A percentile compares a stretch with the other conserved stretches of the same genome.
These are phyloP conservation scores for Phytopythium boreale DNA, from an alignment of 352 stramenopile genomes.

Conservation along the genomic window DNA sequence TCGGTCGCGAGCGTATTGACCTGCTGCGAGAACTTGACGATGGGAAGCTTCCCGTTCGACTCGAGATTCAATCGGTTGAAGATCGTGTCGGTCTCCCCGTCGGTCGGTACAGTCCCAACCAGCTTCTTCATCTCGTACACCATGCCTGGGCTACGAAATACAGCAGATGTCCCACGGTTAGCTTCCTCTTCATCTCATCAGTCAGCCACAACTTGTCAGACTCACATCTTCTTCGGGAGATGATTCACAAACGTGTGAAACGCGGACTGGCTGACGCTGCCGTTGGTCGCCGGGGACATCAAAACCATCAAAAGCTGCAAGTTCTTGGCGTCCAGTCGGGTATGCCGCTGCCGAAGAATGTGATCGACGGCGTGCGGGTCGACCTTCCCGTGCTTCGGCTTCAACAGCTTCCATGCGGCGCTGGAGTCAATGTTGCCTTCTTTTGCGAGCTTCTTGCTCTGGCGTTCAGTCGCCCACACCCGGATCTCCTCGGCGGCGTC, in stretches of 20 bases:
- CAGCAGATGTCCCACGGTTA: background rate
- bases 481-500: conserved; percentile 65
- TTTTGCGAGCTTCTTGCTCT: conserved; percentile 75
- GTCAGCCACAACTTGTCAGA: background rate
- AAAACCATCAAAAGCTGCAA: conserved; percentile 60
- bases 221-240: conserved; percentile 76
- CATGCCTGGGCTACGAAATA: conserved; percentile 14
- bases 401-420: conserved; percentile 67
- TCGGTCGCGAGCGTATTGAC: conserved; percentile 55
- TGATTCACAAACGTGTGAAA: conserved; percentile 84
- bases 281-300: conserved; percentile 58
- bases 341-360: conserved; percentile 54
- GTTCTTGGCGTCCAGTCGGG: conserved; percentile 46
- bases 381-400: conserved; percentile 49
- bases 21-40: conserved; percentile 55
- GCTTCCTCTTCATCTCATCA: background rate
- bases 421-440: conserved; percentile 79
- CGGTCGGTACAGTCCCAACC: conserved; percentile 33
- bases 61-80: conserved; percentile 77
- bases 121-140: conserved; percentile 75
- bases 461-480: conserved; percentile 66
- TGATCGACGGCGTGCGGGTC: conserved; percentile 55
- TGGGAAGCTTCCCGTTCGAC: conserved; percentile 61
- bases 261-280: conserved; percentile 52
- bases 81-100: conserved; percentile 37